Conservation (phyloP, 2,329 filamentous ascomycete genomes). For the Cordyceps cateniannulata region DNA sequence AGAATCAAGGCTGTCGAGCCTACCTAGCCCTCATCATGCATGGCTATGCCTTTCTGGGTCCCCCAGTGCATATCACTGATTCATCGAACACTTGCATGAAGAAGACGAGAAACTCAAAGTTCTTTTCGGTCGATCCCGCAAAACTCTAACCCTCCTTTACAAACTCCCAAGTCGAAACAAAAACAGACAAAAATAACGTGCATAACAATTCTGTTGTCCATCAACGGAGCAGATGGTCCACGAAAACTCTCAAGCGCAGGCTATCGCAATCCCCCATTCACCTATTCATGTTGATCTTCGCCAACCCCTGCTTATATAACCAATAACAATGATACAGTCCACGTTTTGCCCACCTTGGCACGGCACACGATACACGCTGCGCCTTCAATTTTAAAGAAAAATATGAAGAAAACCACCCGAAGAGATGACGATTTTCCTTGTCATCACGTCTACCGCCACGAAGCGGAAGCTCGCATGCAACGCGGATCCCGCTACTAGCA, state of each 20-base stretch:
- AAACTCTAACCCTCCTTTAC: not conserved
- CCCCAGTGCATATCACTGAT: not conserved
- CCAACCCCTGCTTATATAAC: not conserved
- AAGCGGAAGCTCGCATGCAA: not conserved
- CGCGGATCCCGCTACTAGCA: not conserved
- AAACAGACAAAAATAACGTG: not conserved
- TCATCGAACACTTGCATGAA: not conserved
- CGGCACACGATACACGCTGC: not conserved
- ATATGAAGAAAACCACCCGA: not conserved
- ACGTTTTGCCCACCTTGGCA: not conserved
- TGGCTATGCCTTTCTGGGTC: not conserved
- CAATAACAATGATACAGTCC: constrained; percentile 4
- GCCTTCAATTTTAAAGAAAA: not conserved
- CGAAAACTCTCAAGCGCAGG: not conserved
- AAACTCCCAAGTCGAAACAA: not conserved
- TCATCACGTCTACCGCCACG: not conserved
- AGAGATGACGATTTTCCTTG: not conserved
- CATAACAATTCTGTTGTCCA: too few relatives aligned
- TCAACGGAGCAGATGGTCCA: not conserved
- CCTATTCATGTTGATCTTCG: not conserved
- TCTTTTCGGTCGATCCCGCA: not conserved
- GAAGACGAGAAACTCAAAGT: not conserved
- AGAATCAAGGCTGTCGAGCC: too few relatives aligned
- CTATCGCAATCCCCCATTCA: not conserved
- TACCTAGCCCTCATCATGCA: too few relatives aligned